Evolutionary conservation across 495 filamentous ascomycete species (phyloP).

Genomic region (Thozetella sp.): DNA sequence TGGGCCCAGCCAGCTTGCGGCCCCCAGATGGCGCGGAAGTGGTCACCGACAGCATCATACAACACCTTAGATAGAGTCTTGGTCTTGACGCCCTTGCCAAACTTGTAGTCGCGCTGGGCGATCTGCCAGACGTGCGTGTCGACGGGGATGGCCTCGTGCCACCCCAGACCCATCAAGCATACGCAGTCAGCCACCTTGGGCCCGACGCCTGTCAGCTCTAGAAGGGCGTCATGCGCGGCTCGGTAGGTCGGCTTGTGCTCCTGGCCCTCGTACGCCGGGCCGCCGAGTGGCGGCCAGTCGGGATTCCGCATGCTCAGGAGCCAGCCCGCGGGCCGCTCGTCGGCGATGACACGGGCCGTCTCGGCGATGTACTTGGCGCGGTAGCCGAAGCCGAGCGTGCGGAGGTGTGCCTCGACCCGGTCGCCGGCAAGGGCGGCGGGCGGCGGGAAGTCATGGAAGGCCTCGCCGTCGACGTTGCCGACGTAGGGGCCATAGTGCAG

Average conservation of each 20-base stretch:
- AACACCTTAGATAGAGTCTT: conserved; percentile 86
- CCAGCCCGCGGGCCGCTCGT: conserved; percentile 72
- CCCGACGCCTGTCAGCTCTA: conserved; percentile 82
- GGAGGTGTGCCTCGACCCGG: conserved; percentile 75
- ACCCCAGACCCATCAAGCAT: conserved; percentile 95
- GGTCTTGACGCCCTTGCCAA: conserved; percentile 74
- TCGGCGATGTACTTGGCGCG: conserved; percentile 87
- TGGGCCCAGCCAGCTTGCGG: conserved; percentile 97
- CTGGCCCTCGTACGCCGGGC: background rate
- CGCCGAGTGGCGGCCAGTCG: conserved; percentile 58
- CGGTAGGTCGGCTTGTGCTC: conserved; percentile 55
- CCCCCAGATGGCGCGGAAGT: conserved; percentile 91
- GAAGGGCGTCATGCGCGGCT: conserved; percentile 77
- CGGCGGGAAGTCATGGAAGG: conserved; percentile 86
- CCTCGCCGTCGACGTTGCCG: conserved; percentile 64
- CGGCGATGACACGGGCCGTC: conserved; percentile 75
- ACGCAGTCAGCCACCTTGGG: conserved; percentile 98
- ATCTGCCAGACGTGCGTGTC: conserved; percentile 99
- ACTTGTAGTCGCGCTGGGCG: conserved; percentile 91
- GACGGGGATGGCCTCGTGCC: conserved; percentile 91
- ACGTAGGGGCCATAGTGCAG: conserved; percentile 78
- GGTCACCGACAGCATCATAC: conserved; percentile 86
- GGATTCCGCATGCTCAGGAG: conserved; percentile 75
- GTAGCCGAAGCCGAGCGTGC: conserved; percentile 91
- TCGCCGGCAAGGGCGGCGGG: conserved; percentile 69